Conservation (phyloP, 2,329 filamentous ascomycete species). For the Trichophyton simii region DNA sequence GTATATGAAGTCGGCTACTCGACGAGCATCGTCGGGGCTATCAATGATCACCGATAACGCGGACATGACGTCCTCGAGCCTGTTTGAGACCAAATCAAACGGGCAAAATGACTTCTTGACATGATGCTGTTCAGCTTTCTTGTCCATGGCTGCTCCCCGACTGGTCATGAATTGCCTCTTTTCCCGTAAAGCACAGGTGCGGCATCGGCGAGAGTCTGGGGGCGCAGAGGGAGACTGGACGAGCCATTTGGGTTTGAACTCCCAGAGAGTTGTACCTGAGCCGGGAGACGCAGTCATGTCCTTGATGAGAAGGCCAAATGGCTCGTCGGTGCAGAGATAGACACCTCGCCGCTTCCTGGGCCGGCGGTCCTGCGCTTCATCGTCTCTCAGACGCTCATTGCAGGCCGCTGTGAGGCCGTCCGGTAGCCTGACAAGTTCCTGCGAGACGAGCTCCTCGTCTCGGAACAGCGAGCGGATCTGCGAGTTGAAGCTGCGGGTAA, state of each 20-base stretch:
- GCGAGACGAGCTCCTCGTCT: conserved; percentile 42
- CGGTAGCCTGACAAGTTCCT: conserved; percentile 41
- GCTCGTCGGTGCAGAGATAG: conserved; percentile 44
- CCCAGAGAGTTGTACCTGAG: conserved; percentile 38
- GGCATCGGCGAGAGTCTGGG: conserved; percentile 49
- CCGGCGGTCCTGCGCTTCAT: conserved; percentile 35
- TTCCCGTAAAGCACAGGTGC: conserved; percentile 55
- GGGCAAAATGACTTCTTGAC: conserved; percentile 45
- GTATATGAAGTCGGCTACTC: conserved; percentile 25
- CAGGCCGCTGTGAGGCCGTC: conserved; percentile 35
- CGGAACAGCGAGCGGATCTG: conserved; percentile 45
- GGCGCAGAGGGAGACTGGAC: conserved; percentile 63
- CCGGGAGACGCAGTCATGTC: conserved; percentile 50
- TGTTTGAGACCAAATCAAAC: conserved; percentile 46
- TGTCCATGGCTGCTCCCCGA: conserved; percentile 18
- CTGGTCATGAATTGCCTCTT: conserved; percentile 33
- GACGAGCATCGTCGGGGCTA: conserved; percentile 24
- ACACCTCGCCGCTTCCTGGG: conserved; percentile 39
- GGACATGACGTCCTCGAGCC: conserved; percentile 33
- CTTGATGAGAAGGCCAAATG: conserved; percentile 56
- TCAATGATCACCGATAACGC: conserved; percentile 30
- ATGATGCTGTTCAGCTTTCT: conserved; percentile 3
- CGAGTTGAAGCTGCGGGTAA: conserved; percentile 27
- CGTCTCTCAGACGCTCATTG: conserved; percentile 41
- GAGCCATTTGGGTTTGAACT: conserved; percentile 82